These are phyloP conservation scores for Adansonia rubrostipa DNA, from an alignment of 441 rosid species.

Conservation along the genomic window DNA sequence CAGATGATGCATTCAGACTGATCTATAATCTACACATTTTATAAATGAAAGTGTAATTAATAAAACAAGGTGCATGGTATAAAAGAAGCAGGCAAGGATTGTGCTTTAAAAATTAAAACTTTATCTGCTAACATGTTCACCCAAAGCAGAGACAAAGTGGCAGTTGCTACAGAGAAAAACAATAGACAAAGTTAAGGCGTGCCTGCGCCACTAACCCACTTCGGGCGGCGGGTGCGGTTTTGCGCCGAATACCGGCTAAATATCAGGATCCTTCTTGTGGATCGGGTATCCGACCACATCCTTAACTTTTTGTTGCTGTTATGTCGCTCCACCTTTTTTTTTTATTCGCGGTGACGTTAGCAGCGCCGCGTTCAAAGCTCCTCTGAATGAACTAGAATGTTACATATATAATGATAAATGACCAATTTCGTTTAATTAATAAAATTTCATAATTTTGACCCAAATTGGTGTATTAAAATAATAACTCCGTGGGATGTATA, in stretches of 20 bases:
- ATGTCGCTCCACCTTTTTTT: not conserved
- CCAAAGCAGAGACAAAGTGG: conserved; percentile 39
- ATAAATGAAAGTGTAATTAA: too few relatives aligned
- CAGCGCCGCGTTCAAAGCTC: not conserved
- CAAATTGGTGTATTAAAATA: too few relatives aligned
- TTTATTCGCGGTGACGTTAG: not conserved
- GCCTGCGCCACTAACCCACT: conserved; percentile 32
- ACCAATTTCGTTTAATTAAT: too few relatives aligned
- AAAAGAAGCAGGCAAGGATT: not conserved
- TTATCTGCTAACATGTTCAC: conserved; percentile 25
- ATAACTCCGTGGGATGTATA: too few relatives aligned
- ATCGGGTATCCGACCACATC: conserved; percentile 21
- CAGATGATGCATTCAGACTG: not conserved
- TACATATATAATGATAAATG: too few relatives aligned
- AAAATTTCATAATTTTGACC: too few relatives aligned
- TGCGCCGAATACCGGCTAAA: conserved; percentile 42
- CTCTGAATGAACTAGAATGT: too few relatives aligned
- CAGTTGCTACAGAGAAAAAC: not conserved
- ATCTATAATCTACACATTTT: not conserved
- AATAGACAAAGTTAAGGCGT: conserved; percentile 36
- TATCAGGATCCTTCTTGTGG: conserved; percentile 28
- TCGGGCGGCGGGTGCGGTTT: conserved; percentile 44
- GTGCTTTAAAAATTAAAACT: not conserved
- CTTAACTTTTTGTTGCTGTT: not conserved
- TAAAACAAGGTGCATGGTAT: not conserved